Conservation (phyloP, 345 rosid species). For the Gossypium thurberi region DNA sequence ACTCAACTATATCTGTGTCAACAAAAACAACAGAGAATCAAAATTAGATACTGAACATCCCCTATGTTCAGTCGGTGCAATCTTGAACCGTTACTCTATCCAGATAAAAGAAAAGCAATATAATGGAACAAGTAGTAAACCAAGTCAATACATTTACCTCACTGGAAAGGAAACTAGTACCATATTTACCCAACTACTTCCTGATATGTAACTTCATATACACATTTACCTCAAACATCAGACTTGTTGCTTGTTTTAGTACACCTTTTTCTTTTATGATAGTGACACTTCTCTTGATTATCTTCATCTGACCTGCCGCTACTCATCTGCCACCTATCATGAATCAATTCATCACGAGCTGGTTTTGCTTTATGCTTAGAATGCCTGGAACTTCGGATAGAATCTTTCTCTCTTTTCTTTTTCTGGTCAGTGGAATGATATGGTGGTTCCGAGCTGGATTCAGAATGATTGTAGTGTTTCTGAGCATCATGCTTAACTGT, state of each 20-base stretch:
- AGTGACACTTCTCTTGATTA: conserved; percentile 14
- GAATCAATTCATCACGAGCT: conserved; percentile 11
- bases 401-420: conserved; percentile 20
- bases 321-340: conserved; percentile 40
- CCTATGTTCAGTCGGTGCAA: conserved; percentile 4
- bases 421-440: conserved; percentile 12
- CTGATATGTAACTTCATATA: conserved; percentile 23
- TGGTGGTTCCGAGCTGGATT: conserved; percentile 19
- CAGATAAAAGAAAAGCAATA: not conserved
- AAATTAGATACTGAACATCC: conserved; percentile 18
- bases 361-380: conserved; percentile 15
- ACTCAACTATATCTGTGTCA: conserved; percentile 34
- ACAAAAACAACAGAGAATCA: conserved; percentile 30
- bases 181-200: conserved; percentile 18
- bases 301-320: conserved; percentile 23
- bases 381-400: conserved; percentile 17
- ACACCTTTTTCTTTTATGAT: conserved; percentile 20
- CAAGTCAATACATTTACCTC: conserved; percentile 20
- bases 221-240: conserved; percentile 35
- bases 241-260: conserved; percentile 16
- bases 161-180: conserved; percentile 16
- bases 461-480: conserved; percentile 23
- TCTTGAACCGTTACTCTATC: conserved; percentile 5
- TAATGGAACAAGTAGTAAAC: conserved; percentile 8
- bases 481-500: conserved; percentile 8